Evolutionary conservation across 345 rosid species (phyloP).

Genomic region (sweet orange (Citrus sinensis)): DVS_A1.0 CM039163.1:38211501-38212000

Average conservation of each 20-base stretch:
- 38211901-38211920: not conserved
- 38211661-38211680: not conserved
- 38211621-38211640: too few relatives aligned
- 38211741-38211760: not conserved
- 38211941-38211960: not conserved
- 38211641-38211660: not conserved
- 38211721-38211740: not conserved
- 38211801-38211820: not conserved
- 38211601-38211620: not conserved
- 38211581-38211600: too few relatives aligned
- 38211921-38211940: not conserved
- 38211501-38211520: too few relatives aligned
- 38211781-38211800: not conserved
- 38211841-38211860: not conserved
- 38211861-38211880: not conserved
- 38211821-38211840: not conserved
- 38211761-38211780: not conserved
- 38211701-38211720: not conserved
- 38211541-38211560: too few relatives aligned
- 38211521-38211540: too few relatives aligned
- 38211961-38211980: not conserved
- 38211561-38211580: too few relatives aligned
- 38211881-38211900: not conserved
- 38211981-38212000: not conserved
- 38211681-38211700: not conserved